phyloP scores from a whole-genome alignment of 1,284 basidiomycete species.

The Papiliotrema laurentii region DNA sequence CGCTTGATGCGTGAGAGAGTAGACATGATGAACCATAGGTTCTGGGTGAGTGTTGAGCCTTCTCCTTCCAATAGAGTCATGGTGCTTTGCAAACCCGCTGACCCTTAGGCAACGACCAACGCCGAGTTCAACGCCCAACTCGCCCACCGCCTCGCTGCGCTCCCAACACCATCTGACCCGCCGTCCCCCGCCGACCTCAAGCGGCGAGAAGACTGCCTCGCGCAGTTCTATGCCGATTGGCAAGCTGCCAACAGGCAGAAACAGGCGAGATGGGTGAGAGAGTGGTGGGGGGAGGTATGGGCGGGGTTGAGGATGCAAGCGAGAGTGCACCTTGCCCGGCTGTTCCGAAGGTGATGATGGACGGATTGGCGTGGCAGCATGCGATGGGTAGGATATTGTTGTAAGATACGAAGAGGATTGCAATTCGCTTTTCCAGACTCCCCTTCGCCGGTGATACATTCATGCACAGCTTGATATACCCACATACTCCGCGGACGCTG shows the following conservation, averaged over 20 bases:
- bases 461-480: too few relatives aligned
- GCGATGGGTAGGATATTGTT: too few relatives aligned
- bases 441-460: too few relatives aligned
- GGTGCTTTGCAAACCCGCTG: too few relatives aligned
- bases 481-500: too few relatives aligned
- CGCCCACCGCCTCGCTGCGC: constrained; percentile 26
- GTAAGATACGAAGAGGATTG: too few relatives aligned
- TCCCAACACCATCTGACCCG: constrained; percentile 30
- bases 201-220: constrained; percentile 31
- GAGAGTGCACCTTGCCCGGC: constrained; percentile 23
- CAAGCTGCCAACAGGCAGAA: constrained; percentile 32
- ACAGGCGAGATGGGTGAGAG: constrained; percentile 35
- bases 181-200: constrained; percentile 29
- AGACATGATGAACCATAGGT: constrained; percentile 43
- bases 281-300: constrained; percentile 46
- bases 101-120: constrained; percentile 31
- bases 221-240: constrained; percentile 45
- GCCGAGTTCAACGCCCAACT: constrained; percentile 34
- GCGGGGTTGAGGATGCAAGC: constrained; percentile 35
- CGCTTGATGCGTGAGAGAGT: constrained; percentile 37
- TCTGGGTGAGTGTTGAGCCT: constrained; percentile 34
- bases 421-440: too few relatives aligned
- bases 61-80: constrained; percentile 1
- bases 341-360: constrained; percentile 17
- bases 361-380: too few relatives aligned